A percentile compares a stretch with the other conserved stretches of the same genome.
Conservation (phyloP, 2,329 filamentous ascomycete genomes). For the Domatiomyces globalis region DNA sequence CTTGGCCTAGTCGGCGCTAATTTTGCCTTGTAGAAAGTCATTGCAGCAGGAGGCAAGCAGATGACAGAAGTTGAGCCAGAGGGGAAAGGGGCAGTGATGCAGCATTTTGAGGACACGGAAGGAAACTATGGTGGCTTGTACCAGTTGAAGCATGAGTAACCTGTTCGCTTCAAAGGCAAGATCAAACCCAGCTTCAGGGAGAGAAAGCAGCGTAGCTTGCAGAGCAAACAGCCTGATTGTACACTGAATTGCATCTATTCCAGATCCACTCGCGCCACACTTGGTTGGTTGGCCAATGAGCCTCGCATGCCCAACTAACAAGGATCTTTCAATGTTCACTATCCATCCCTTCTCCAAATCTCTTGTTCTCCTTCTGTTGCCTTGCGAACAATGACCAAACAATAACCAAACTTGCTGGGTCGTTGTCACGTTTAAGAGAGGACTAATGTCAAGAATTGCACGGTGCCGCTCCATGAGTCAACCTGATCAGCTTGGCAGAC, state of each 20-base stretch:
- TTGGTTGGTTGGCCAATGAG: too few relatives aligned
- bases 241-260: too few relatives aligned
- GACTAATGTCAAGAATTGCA: neutral
- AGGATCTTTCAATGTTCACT: too few relatives aligned
- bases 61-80: constrained; percentile 11
- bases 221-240: too few relatives aligned
- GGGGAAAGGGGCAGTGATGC: constrained; percentile 12
- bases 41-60: constrained; percentile 13
- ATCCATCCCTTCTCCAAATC: too few relatives aligned
- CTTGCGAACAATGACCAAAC: neutral
- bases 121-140: constrained; percentile 18
- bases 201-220: too few relatives aligned
- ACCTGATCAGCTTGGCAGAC: too few relatives aligned
- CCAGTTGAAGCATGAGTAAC: neutral
- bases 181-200: too few relatives aligned
- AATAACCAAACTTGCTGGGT: neutral
- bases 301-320: too few relatives aligned
- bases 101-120: constrained; percentile 16
- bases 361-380: neutral
- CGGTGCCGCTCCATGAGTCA: too few relatives aligned
- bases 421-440: neutral
- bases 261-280: too few relatives aligned
- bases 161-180: too few relatives aligned
- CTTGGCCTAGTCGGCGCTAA: neutral
- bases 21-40: constrained; percentile 6